phyloP scores from a whole-genome alignment of 345 rosid genomes.

The Streptanthus diversifolius region DNA sequence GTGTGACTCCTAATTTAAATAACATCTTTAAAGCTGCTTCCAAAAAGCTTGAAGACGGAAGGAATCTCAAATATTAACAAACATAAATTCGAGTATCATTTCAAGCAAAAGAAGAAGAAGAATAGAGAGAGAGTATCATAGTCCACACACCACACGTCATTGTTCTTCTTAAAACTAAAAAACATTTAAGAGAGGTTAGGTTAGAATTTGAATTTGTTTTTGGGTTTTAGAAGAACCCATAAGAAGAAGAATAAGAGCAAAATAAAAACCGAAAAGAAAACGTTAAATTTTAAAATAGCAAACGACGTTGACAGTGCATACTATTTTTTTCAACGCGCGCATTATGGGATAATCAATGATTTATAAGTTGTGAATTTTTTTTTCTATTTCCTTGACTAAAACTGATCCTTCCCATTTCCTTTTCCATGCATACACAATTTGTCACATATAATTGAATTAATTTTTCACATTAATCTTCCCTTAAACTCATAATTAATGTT shows the following conservation, averaged over 20 bases:
- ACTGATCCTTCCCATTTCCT: conserved; percentile 10
- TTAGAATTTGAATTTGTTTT: conserved; percentile 7
- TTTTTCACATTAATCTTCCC: not conserved
- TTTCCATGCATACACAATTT: not conserved
- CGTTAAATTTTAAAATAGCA: conserved; percentile 2
- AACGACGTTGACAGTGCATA: not conserved
- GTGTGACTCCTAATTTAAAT: conserved; percentile 14
- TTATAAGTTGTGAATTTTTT: not conserved
- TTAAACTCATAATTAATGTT: not conserved
- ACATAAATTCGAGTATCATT: not conserved
- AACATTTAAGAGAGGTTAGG: conserved; percentile 22
- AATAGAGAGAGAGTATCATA: not conserved
- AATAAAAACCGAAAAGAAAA: conserved; percentile 14
- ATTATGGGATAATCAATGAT: conserved; percentile 15
- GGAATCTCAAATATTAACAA: conserved; percentile 13
- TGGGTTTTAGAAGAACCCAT: not conserved
- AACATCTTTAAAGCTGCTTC: conserved; percentile 11
- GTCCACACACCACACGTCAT: not conserved
- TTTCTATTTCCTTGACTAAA: not conserved
- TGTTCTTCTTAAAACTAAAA: not conserved
- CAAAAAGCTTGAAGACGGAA: conserved; percentile 22
- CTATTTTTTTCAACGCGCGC: conserved; percentile 1
- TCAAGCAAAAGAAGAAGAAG: too few species aligned
- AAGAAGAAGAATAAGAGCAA: not conserved
- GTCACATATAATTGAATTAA: not conserved